Conservation (phyloP, 805 yeast species). For the Dipodascus geniculatus region DNA sequence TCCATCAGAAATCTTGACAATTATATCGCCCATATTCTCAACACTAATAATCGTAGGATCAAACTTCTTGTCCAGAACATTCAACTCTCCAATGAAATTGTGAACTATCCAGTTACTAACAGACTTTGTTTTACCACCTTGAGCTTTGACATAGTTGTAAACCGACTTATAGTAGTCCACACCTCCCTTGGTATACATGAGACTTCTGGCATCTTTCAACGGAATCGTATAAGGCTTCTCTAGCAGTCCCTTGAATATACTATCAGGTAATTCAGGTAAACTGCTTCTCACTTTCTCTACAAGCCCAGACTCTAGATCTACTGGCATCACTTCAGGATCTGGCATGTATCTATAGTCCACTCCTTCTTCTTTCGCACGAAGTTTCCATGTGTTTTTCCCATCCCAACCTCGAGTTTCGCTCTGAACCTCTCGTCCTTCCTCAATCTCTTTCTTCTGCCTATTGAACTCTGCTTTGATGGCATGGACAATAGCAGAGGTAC, state of each 20-base stretch:
- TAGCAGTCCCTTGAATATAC: conserved; percentile 35
- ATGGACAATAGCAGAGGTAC: conserved; percentile 63
- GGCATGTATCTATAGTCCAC: conserved; percentile 91
- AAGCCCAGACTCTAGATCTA: conserved; percentile 36
- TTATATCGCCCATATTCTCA: conserved; percentile 39
- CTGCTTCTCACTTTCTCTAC: conserved; percentile 29
- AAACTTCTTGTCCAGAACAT: conserved; percentile 34
- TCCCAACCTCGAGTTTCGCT: conserved; percentile 89
- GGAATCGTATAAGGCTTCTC: conserved; percentile 42
- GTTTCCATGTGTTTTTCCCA: conserved; percentile 52
- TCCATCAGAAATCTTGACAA: conserved; percentile 35
- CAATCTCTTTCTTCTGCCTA: conserved; percentile 49
- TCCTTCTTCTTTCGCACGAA: conserved; percentile 69
- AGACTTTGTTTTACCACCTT: conserved; percentile 25
- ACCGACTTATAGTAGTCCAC: conserved; percentile 42
- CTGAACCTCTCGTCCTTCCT: conserved; percentile 27
- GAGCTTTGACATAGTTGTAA: conserved; percentile 20
- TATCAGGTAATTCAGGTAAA: conserved; percentile 53
- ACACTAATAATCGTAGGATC: conserved; percentile 28
- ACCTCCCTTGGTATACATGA: conserved; percentile 41
- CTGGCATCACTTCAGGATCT: conserved; percentile 72
- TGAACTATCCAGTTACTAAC: conserved; percentile 77
- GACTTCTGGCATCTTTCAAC: conserved; percentile 63
- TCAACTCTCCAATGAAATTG: conserved; percentile 60
- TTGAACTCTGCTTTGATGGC: conserved; percentile 64